Percentiles rank a stretch among this genome's conserved stretches.
These are phyloP conservation scores for Kwoniella europaea DNA, from an alignment of 768 basidiomycete species.

Conservation along the genomic window DNA sequence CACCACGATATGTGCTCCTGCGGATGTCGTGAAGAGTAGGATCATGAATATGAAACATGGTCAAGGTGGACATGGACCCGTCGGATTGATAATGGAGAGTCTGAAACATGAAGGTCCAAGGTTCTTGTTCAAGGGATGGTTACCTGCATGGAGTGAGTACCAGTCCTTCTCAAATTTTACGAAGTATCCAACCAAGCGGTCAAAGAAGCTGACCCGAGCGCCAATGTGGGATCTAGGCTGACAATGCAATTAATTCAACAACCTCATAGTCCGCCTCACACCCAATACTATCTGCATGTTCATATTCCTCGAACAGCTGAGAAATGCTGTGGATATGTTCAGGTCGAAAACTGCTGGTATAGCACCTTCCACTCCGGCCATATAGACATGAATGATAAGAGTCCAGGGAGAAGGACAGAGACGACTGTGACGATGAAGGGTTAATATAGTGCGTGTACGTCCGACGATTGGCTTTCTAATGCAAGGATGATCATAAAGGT, in stretches of 20 bases:
- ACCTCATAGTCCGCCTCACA: conserved; percentile 47
- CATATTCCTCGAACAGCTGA: conserved; percentile 56
- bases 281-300: conserved; percentile 56
- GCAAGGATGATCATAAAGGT: too few species aligned
- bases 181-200: too few species aligned
- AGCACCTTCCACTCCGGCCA: not conserved
- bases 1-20: conserved; percentile 56
- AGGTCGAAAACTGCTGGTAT: conserved; percentile 6
- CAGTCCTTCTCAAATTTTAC: not conserved
- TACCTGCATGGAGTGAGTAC: conserved; percentile 57
- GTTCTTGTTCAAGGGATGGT: conserved; percentile 57
- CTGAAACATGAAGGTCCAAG: conserved; percentile 48
- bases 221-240: not conserved
- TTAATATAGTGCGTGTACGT: too few species aligned
- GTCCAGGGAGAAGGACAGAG: too few species aligned
- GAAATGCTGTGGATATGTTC: conserved; percentile 49
- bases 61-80: conserved; percentile 30
- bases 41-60: conserved; percentile 49
- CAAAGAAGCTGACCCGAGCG: too few species aligned
- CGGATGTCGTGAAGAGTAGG: conserved; percentile 55
- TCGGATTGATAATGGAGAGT: conserved; percentile 37
- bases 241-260: not conserved
- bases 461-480: too few species aligned
- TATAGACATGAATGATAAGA: not conserved
- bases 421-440: too few species aligned